Evolutionary conservation across 2,329 filamentous ascomycete species (phyloP).

Genomic region (Botryotinia calthae): DNA sequence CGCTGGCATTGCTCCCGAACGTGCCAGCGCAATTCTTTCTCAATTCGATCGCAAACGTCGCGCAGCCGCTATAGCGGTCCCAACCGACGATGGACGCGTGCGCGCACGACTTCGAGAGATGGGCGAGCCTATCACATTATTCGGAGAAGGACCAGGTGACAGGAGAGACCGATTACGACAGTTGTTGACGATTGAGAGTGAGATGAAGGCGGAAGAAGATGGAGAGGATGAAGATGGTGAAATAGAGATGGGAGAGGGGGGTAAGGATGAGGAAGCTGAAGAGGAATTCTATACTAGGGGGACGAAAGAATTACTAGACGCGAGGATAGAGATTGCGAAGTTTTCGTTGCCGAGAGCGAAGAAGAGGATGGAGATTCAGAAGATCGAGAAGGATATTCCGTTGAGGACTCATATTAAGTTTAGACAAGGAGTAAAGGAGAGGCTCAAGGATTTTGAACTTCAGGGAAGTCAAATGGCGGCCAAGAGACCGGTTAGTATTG

Average conservation of each 20-base stretch:
- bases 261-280: constrained; percentile 67
- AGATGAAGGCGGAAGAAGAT: constrained; percentile 53
- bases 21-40: constrained; percentile 38
- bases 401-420: constrained; percentile 90
- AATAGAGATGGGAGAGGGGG: constrained; percentile 52
- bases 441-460: constrained; percentile 78
- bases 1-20: constrained; percentile 37
- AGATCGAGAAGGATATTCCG: constrained; percentile 76
- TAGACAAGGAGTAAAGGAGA: constrained; percentile 83
- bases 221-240: constrained; percentile 65
- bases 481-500: constrained; percentile 87
- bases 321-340: constrained; percentile 73
- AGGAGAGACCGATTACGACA: constrained; percentile 83
- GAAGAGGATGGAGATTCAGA: constrained; percentile 72
- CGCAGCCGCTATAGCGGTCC: constrained; percentile 84
- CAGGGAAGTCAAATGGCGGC: constrained; percentile 92
- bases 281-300: constrained; percentile 96
- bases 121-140: constrained; percentile 91
- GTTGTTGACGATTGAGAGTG: constrained; percentile 70
- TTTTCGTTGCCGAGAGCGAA: constrained; percentile 84
- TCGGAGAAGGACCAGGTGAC: constrained; percentile 85
- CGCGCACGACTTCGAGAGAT: constrained; percentile 77
- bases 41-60: constrained; percentile 91
- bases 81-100: constrained; percentile 88
- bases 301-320: constrained; percentile 67